Conservation (phyloP, 441 rosid species). For the Adansonia madagascariensis region DNA sequence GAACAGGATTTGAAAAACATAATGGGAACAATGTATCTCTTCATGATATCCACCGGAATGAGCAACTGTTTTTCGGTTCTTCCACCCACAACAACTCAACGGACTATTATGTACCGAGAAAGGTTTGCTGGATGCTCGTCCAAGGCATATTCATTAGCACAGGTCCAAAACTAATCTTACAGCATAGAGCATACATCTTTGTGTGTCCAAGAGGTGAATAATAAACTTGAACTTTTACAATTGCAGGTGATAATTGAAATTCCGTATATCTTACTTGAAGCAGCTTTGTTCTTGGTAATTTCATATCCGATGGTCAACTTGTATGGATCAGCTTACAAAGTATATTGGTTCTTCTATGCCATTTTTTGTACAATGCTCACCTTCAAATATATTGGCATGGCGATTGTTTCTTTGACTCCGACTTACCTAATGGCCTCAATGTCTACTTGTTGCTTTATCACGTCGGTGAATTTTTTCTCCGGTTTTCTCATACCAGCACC, state of each 20-base stretch:
- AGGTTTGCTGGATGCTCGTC: constrained; percentile 41
- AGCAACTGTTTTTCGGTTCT: constrained; percentile 26
- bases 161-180: constrained; percentile 31
- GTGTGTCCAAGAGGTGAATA: background rate
- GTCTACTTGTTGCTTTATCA: constrained; percentile 31
- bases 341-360: background rate
- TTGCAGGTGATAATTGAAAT: constrained; percentile 37
- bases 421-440: constrained; percentile 36
- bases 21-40: constrained; percentile 27
- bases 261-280: constrained; percentile 37
- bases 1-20: background rate
- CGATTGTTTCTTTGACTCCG: constrained; percentile 12
- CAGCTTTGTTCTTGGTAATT: constrained; percentile 27
- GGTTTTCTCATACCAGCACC: constrained; percentile 42
- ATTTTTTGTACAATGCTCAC: background rate
- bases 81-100: constrained; percentile 28
- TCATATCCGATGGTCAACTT: constrained; percentile 31
- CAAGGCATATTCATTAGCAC: constrained; percentile 36
- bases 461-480: constrained; percentile 31
- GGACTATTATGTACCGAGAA: constrained; percentile 31
- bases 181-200: background rate
- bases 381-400: constrained; percentile 6
- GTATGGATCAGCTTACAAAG: background rate
- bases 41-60: constrained; percentile 22
- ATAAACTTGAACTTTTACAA: background rate